These are phyloP conservation scores for Anaeromyces robustus DNA, from an alignment of 192 early-diverging fungal genomes.

Conservation along the genomic window DNA sequence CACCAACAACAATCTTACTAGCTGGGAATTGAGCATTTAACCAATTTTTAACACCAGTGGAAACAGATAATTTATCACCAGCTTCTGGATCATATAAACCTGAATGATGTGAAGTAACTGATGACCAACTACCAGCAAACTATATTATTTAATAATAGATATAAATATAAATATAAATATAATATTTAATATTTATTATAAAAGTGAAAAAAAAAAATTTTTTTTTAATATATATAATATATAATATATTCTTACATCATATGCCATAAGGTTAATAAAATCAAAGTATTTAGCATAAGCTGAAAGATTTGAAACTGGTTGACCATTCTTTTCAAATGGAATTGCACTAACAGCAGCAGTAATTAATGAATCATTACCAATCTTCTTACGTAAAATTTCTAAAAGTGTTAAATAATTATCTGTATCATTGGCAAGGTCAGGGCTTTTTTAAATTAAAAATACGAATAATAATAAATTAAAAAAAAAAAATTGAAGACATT, in stretches of 20 bases:
- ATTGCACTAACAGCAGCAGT: conserved; percentile 44
- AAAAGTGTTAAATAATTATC: conserved; percentile 43
- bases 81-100: neutral
- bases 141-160: neutral
- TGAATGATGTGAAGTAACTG: neutral
- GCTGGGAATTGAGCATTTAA: neutral
- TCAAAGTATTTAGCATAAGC: conserved; percentile 39
- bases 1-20: neutral
- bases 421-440: conserved; percentile 36
- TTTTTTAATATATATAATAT: neutral
- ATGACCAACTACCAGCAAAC: neutral
- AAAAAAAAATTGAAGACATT: no score
- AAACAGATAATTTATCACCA: neutral
- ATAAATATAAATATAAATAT: no score
- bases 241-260: conserved; percentile 33
- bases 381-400: conserved; percentile 34
- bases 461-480: no score
- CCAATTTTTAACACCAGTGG: neutral
- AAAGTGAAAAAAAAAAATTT: neutral
- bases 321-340: conserved; percentile 33
- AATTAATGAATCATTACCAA: conserved; percentile 14
- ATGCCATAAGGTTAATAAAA: conserved; percentile 52
- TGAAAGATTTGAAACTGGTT: conserved; percentile 32
- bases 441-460: conserved; percentile 15
- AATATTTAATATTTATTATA: no score